Evolutionary conservation across 768 basidiomycete species (phyloP).

Genomic region (Tephrocybe sp.): DNA sequence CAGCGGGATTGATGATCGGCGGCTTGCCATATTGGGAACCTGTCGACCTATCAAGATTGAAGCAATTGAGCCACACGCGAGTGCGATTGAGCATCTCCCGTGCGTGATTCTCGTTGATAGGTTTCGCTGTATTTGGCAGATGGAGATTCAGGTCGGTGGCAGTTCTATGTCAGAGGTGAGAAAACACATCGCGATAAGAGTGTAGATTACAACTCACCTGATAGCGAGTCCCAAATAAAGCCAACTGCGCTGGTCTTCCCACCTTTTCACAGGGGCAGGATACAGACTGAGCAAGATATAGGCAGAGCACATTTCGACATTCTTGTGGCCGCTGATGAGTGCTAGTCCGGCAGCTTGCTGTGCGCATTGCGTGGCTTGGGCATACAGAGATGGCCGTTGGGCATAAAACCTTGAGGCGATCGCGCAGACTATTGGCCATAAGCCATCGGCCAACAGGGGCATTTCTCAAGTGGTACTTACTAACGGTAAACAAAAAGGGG

Average conservation of each 20-base stretch:
- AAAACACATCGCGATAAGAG: background rate
- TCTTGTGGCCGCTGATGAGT: slow-evolving; percentile 72
- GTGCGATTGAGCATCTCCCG: slow-evolving; percentile 89
- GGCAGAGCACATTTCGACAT: slow-evolving; percentile 81
- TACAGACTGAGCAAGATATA: slow-evolving; percentile 80
- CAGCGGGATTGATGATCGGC: slow-evolving; percentile 71
- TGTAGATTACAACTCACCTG: slow-evolving; percentile 42
- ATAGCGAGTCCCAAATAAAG: slow-evolving; percentile 87
- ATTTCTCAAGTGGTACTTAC: slow-evolving; percentile 46
- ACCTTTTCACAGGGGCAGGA: slow-evolving; percentile 69
- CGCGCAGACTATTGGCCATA: slow-evolving; percentile 93
- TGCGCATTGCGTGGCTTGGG: slow-evolving; percentile 69
- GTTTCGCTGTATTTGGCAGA: slow-evolving; percentile 67
- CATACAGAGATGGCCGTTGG: slow-evolving; percentile 67
- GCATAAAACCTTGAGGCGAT: slow-evolving; percentile 81
- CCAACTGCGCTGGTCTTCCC: slow-evolving; percentile 92
- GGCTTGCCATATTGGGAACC: slow-evolving; percentile 87
- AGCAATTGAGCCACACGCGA: slow-evolving; percentile 87
- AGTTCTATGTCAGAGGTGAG: slow-evolving; percentile 45
- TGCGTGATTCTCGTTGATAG: slow-evolving; percentile 75
- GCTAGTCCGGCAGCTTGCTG: slow-evolving; percentile 76
- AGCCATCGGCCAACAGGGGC: too few species aligned
- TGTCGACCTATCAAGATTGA: slow-evolving; percentile 87
- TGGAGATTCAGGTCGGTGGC: slow-evolving; percentile 91
- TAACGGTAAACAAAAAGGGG: slow-evolving; percentile 89